phyloP scores from a whole-genome alignment of 148 eudicot genomes.

The Heliosperma pusillum region DNA sequence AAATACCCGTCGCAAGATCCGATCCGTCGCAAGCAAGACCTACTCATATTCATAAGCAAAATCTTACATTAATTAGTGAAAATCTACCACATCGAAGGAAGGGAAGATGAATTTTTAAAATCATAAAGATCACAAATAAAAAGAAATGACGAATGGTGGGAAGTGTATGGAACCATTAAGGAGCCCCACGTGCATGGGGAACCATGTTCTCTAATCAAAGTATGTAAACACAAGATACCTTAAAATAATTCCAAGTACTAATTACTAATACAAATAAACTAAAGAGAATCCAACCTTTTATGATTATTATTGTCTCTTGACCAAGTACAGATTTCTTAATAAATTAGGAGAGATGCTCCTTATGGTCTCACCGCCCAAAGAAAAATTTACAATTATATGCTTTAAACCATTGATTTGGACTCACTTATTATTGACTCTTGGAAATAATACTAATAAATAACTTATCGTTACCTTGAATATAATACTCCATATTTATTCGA shows the following conservation, averaged over 20 bases:
- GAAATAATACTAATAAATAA: too few species aligned
- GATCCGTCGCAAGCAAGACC: too few species aligned
- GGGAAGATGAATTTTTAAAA: slow-evolving; percentile 19
- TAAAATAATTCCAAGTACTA: not conserved
- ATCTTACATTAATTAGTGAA: not conserved
- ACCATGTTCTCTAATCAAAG: slow-evolving; percentile 28
- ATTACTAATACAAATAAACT: slow-evolving; percentile 8
- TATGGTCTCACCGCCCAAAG: slow-evolving; percentile 13
- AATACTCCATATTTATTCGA: too few species aligned
- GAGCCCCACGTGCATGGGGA: slow-evolving; percentile 33
- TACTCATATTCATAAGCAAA: too few species aligned
- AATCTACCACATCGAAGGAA: slow-evolving; percentile 31
- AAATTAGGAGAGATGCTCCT: slow-evolving; percentile 15
- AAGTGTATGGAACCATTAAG: slow-evolving; percentile 28
- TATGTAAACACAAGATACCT: slow-evolving; percentile 25
- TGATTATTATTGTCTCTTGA: slow-evolving; percentile 5
- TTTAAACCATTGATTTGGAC: not conserved
- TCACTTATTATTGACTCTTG: not conserved
- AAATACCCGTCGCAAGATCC: too few species aligned
- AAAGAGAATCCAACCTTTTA: slow-evolving; percentile 18
- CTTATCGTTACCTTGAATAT: too few species aligned
- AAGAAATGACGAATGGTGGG: slow-evolving; percentile 14
- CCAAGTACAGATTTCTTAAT: not conserved
- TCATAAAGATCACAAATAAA: not conserved
- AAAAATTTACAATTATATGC: not conserved